Base-by-base conservation (phyloP, 106 monocot genomes). In the Triglochin maritima region DNA sequence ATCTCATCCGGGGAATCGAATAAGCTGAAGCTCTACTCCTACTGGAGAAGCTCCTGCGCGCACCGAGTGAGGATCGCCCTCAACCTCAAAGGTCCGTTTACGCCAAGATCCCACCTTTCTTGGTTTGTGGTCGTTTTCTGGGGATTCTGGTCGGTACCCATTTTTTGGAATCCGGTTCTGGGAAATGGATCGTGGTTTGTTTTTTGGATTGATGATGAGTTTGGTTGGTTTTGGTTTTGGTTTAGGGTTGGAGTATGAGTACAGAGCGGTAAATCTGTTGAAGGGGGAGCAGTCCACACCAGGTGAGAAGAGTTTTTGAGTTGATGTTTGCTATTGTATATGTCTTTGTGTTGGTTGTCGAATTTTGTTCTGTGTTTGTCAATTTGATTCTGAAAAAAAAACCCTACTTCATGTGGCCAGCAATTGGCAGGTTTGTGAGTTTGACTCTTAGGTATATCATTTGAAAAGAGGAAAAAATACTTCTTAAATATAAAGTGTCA, bases 201-300 rank as follows among this genome's bases (percentile, higher is more conserved):
- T 57, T 52, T 63, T 56, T 14, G 46, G 4, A 46, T 60, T 62
- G 42, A 58, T 49, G 4, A 44, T n/a, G 6, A 51, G n/a, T 68
- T 10, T 55, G 16, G 13, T 11, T 56, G 49, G 42, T 55, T 62
- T 66, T 9, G 55, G 4, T 16, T 46, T n/a, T 47, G 56, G 64
- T 4, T n/a, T 7, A 92, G 88, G 88, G 13, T 55, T 92, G 79
- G 81, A 85, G 56, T 92, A 83, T 65, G 88, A 88, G 74, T 88
- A 83, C 83, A 92, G 79, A 69, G 74, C 88, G 14, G 88, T 92
- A 56, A 81, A 92, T 60, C 83, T 92, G 51, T 62, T 79, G 57
- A 88, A 92, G 57, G 81, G 79, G 17, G 88, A 92, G 48, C 85
- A 92, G 9, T 68, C 47, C 44, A 73, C 47, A 67, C 85, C 83